These are phyloP conservation scores for Heliamphora exappendiculata DNA, from an alignment of 148 eudicot species.

Conservation along the genomic window DNA sequence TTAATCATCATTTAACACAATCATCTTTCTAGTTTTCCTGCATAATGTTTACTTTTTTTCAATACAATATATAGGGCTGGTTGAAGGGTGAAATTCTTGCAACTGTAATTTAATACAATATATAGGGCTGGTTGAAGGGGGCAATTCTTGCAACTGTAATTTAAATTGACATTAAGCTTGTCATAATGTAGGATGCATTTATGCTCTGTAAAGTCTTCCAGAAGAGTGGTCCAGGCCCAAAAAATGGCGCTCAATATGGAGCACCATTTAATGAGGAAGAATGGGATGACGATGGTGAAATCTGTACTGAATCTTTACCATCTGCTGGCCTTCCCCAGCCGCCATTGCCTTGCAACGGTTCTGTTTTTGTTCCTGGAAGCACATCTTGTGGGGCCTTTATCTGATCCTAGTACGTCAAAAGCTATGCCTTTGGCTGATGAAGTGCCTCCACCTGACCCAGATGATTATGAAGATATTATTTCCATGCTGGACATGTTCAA, in stretches of 20 bases:
- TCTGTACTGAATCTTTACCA: constrained; percentile 7
- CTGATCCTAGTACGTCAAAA: constrained; percentile 12
- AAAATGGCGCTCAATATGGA: constrained; percentile 63
- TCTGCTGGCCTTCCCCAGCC: constrained; percentile 9
- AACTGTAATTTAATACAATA: not conserved
- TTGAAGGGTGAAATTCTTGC: not conserved
- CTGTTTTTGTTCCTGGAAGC: not conserved
- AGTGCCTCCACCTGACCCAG: constrained; percentile 7
- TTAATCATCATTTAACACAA: not conserved
- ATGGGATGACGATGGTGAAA: constrained; percentile 43
- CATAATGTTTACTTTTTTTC: not conserved
- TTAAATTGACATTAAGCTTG: not conserved
- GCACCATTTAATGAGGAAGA: constrained; percentile 73
- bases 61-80: not conserved
- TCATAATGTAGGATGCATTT: constrained; percentile 32
- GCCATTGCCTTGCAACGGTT: not conserved
- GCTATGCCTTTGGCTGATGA: constrained; percentile 7
- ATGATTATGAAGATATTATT: constrained; percentile 12
- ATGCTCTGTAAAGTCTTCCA: constrained; percentile 61
- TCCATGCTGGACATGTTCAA: constrained; percentile 13
- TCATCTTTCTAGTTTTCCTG: not conserved
- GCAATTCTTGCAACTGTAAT: not conserved
- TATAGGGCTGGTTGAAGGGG: too few species aligned
- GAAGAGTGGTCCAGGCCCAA: constrained; percentile 71
- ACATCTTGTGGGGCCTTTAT: not conserved